These are phyloP conservation scores for Raphanus sativus DNA, from an alignment of 345 rosid genomes.

Conservation along the genomic window DNA sequence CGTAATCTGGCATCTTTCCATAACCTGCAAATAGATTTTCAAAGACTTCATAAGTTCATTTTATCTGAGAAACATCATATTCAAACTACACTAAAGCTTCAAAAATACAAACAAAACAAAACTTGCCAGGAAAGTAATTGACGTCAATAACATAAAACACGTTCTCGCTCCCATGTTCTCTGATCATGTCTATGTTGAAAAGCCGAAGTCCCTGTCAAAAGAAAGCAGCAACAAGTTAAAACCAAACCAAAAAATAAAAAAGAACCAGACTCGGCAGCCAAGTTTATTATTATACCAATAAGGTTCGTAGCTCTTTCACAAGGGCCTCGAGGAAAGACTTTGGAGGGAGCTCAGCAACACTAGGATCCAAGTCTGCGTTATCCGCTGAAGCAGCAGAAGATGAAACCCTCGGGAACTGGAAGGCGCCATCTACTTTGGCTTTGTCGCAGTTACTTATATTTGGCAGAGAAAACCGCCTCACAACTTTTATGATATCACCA, in stretches of 20 bases:
- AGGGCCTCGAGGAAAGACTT: constrained; percentile 75
- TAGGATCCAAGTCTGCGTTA: constrained; percentile 81
- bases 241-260: not conserved
- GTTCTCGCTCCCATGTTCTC: constrained; percentile 75
- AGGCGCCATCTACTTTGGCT: constrained; percentile 57
- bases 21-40: constrained; percentile 56
- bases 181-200: constrained; percentile 93
- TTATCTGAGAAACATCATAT: not conserved
- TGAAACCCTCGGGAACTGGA: constrained; percentile 83
- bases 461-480: constrained; percentile 82
- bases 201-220: constrained; percentile 51
- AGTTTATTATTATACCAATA: constrained; percentile 47
- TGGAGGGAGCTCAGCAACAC: constrained; percentile 85
- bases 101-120: not conserved
- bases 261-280: not conserved
- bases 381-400: constrained; percentile 89
- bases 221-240: constrained; percentile 31
- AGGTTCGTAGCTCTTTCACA: constrained; percentile 69
- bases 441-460: constrained; percentile 62
- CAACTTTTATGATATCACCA: constrained; percentile 84
- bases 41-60: not conserved
- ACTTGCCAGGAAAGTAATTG: constrained; percentile 82
- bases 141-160: constrained; percentile 86
- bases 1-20: constrained; percentile 89
- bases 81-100: not conserved